These are phyloP conservation scores for Kodamaea hsintzibuensis DNA, from an alignment of 805 yeast species.

Conservation along the genomic window DNA sequence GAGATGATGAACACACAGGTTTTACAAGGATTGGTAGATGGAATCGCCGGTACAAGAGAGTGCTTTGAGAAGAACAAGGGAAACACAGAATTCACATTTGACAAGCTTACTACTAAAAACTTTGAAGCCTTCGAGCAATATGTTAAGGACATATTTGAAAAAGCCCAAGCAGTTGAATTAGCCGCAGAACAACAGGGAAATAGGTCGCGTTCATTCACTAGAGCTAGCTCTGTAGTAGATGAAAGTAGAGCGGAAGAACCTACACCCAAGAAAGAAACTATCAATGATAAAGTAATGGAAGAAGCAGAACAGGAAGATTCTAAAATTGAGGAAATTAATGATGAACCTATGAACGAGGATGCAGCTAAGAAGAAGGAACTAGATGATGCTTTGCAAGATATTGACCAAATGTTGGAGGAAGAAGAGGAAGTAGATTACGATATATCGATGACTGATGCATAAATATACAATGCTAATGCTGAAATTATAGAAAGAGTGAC, in stretches of 20 bases:
- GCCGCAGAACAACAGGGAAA: constrained; percentile 3
- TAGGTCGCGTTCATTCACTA: constrained; percentile 5
- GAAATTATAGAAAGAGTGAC: no score
- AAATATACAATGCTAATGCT: background rate
- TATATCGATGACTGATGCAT: constrained; percentile 23
- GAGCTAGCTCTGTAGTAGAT: constrained; percentile 12
- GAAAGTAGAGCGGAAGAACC: background rate
- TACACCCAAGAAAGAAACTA: background rate
- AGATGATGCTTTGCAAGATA: constrained; percentile 25
- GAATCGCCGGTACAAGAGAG: constrained; percentile 33
- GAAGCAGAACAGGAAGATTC: background rate
- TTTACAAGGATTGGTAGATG: constrained; percentile 34
- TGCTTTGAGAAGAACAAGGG: constrained; percentile 22
- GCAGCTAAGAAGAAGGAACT: constrained; percentile 8
- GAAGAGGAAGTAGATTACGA: constrained; percentile 42
- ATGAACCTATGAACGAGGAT: constrained; percentile 3
- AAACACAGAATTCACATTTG: constrained; percentile 34
- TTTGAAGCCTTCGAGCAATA: constrained; percentile 30
- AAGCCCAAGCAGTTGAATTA: constrained; percentile 25
- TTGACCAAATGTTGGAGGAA: constrained; percentile 37
- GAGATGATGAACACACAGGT: constrained; percentile 29
- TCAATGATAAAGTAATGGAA: background rate
- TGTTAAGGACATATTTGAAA: constrained; percentile 24
- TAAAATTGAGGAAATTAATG: background rate
- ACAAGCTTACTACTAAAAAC: constrained; percentile 29